Percentiles rank a stretch among this genome's conserved stretches.
Evolutionary conservation across 495 filamentous ascomycete species (phyloP).

Genomic region (Glarea lozoyensis): DNA sequence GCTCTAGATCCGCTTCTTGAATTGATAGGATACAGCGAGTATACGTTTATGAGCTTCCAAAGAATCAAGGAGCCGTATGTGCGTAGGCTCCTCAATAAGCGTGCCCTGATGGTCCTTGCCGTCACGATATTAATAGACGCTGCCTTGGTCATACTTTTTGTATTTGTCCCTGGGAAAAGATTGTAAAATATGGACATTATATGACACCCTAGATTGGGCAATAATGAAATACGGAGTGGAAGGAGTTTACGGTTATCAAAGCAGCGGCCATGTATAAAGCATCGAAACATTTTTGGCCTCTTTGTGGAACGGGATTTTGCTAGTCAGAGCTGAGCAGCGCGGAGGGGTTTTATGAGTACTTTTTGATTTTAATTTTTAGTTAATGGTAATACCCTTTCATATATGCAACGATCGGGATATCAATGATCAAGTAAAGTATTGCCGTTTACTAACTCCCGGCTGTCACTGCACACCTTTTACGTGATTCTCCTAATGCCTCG

Average conservation of each 20-base stretch:
- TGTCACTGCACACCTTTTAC: too few species aligned
- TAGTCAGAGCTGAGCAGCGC: too few species aligned
- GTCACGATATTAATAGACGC: constrained; percentile 68
- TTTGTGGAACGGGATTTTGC: too few species aligned
- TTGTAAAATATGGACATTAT: constrained; percentile 51
- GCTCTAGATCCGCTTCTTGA: constrained; percentile 86
- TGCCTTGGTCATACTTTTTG: constrained; percentile 71
- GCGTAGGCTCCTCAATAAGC: constrained; percentile 69
- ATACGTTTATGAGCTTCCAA: constrained; percentile 85
- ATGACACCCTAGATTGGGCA: not conserved
- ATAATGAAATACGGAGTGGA: not conserved
- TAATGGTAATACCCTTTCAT: too few species aligned
- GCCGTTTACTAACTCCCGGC: too few species aligned
- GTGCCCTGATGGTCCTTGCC: constrained; percentile 64
- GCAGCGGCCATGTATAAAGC: not conserved
- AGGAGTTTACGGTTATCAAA: not conserved
- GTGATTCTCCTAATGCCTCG: not conserved
- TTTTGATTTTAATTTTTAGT: too few species aligned
- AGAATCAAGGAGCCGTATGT: constrained; percentile 84
- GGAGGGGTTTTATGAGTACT: too few species aligned
- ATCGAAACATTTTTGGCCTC: not conserved
- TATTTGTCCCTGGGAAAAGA: constrained; percentile 85
- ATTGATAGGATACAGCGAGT: constrained; percentile 83
- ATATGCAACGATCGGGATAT: too few species aligned
- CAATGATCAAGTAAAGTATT: too few species aligned